Base-by-base conservation (phyloP, 805 yeast species). In the Yarrowia divulgata region DNA sequence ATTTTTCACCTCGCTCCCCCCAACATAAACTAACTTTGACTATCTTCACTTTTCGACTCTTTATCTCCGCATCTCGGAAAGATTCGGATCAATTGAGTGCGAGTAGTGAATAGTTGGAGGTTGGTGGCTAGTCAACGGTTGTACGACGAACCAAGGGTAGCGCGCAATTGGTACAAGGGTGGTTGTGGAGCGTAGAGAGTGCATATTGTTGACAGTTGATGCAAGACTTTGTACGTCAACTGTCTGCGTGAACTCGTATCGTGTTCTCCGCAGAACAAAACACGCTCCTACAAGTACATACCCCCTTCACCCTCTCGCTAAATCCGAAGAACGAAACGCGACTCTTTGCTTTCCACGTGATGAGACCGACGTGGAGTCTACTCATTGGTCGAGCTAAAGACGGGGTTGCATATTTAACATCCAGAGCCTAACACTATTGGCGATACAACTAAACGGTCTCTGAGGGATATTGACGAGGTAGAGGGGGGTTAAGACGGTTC, bases 1-100 rank as follows among this genome's bases (percentile, higher is more conserved):
- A 23, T 23, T 23, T 23, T 23, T 23, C 29, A 23, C 29, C 29
- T 23, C 4, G 3, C 29, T 23, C 29, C 9, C 39, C 29, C 29
- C 42, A 18, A 7, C 42, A 32, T 35, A 14, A 52, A 18, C 42
- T 16, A 19, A 10, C 46, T 29, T 55, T 39, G 16, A 40, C 58
- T 54, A 54, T 54, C 58, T 55, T 40, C 12, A n/a, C 35, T 39
- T 39, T 39, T 55, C 23, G 35, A 23, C 35, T 23, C 62, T 19
- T 40, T 55, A 55, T 55, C 62, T 55, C 62, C 62, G 62, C 62
- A 55, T 55, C 46, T 55, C 62, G 62, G 62, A 29, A 55, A 55
- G 46, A 55, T n/a, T 55, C 62, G 62, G 62, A 29, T 50, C 40
- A 50, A 9, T 23, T 23, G 29, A 23, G 29, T 23, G 29, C 29